Evolutionary conservation across 2,329 filamentous ascomycete genomes (phyloP).

Genomic region (Microsporum canis): DNA sequence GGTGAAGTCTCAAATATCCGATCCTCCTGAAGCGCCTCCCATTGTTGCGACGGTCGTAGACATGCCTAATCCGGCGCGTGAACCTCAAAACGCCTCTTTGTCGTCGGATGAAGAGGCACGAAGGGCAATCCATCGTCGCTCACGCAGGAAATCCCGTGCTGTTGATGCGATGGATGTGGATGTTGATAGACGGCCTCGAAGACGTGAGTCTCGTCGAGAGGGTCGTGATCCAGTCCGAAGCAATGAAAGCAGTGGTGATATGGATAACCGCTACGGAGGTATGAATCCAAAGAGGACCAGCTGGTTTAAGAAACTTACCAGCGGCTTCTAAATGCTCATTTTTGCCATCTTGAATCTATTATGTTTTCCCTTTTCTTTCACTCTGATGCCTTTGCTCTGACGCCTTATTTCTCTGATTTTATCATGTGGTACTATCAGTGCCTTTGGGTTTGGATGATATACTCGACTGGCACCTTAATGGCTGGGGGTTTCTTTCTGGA

Average conservation of each 20-base stretch:
- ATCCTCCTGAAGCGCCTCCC: conserved; percentile 39
- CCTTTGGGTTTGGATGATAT: not conserved
- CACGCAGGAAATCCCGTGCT: conserved; percentile 32
- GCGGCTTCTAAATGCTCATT: conserved; percentile 5
- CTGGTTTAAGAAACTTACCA: conserved; percentile 36
- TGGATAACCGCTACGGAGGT: conserved; percentile 20
- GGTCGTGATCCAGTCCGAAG: conserved; percentile 28
- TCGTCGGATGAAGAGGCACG: conserved; percentile 36
- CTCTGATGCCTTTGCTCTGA: not conserved
- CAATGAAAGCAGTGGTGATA: conserved; percentile 32
- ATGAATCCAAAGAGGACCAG: conserved; percentile 26
- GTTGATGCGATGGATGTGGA: conserved; percentile 31
- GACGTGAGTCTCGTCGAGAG: conserved; percentile 22
- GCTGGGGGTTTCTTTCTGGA: not conserved
- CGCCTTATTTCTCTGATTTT: not conserved
- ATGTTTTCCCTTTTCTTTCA: not conserved
- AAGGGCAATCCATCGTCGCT: conserved; percentile 28
- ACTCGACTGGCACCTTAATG: not conserved
- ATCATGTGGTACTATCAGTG: not conserved
- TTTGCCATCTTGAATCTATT: not conserved
- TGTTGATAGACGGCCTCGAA: conserved; percentile 25
- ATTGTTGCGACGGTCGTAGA: conserved; percentile 38
- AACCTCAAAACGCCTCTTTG: conserved; percentile 25
- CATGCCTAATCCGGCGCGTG: conserved; percentile 22
- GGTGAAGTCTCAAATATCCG: conserved; percentile 38